Evolutionary conservation across 441 rosid genomes (phyloP), one percentile per base, ranked within the genome.

Genomic region (Bruguiera hainesii): DNA sequence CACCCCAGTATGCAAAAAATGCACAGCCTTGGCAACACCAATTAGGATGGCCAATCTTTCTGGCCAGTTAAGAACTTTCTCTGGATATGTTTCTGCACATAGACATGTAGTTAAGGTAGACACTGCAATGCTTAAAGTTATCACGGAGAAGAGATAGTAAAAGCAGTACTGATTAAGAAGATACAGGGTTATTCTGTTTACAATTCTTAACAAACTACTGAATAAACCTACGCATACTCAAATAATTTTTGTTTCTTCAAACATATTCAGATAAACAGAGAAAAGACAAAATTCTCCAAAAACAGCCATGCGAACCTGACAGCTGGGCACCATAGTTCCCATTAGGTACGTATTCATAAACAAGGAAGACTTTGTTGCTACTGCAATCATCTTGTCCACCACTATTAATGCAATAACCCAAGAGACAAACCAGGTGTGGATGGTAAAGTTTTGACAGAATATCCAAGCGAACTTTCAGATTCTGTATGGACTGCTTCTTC

Each of bases 11-110:
- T 94, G 97, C 57, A 94, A 91, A 82, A 91, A 94, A 78, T 89
- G 97, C 57, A 94, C 96, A 48, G 97, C 99, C 83, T 89, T 94
- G 75, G 97, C 98, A 69, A 86, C 83, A 60, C 89, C 88, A 60
- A 91, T 91, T 60, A 94, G 83, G 79, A 88, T 81, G 0, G 87
- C 84, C 79, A 94, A 72, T 72, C 99, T 82, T 59, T 88, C 88
- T 50, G 98, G 79, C 99, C 99, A 94, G 46, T 83, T 86, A 9
- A 91, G 86, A 78, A 80, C 84, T 79, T 87, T 94, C 77, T 83
- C 90, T 3, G 87, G 87, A 78, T 56, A 76, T 65, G 66, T 78
- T 58, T 94, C 97, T 94, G 87, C 83, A 61, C 16, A 55, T 19
- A 16, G 11, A 66, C 39, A 42, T 28, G 21, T 62, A 55, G 35